These are phyloP conservation scores for Botrytis sinoallii DNA, from an alignment of 2,329 filamentous ascomycete genomes.

Conservation along the genomic window DNA sequence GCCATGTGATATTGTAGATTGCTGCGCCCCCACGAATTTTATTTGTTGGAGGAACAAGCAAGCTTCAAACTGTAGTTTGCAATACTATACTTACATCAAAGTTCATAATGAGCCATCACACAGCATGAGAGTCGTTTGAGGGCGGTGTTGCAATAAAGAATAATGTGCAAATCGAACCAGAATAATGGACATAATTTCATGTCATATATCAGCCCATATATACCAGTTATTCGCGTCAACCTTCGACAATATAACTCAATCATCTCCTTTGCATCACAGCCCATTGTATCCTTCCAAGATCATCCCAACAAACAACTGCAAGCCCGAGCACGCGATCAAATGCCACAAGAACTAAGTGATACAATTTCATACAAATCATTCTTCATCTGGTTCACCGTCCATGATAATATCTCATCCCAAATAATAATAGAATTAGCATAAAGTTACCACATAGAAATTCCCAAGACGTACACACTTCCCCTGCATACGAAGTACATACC, in stretches of 20 bases:
- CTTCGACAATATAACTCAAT: background rate
- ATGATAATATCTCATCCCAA: background rate
- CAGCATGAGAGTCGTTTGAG: background rate
- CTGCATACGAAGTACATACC: background rate
- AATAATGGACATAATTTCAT: background rate
- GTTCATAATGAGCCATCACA: background rate
- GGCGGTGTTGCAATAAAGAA: background rate
- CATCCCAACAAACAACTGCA: background rate
- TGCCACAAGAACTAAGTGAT: background rate
- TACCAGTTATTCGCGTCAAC: background rate
- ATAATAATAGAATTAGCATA: background rate
- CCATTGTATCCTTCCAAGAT: background rate
- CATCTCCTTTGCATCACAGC: background rate
- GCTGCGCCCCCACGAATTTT: background rate
- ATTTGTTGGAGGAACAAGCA: background rate
- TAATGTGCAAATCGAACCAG: background rate
- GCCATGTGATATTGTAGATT: constrained; percentile 3
- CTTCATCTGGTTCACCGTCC: background rate
- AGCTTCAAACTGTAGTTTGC: background rate
- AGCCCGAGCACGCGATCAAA: background rate
- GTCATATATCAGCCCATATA: background rate
- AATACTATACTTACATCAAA: background rate
- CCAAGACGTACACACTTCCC: background rate
- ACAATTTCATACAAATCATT: background rate
- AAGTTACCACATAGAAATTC: constrained; percentile 12